Evolutionary conservation across 225 moss, liverwort and hornwort species (phyloP).

Genomic region (Asterella californica): DNA sequence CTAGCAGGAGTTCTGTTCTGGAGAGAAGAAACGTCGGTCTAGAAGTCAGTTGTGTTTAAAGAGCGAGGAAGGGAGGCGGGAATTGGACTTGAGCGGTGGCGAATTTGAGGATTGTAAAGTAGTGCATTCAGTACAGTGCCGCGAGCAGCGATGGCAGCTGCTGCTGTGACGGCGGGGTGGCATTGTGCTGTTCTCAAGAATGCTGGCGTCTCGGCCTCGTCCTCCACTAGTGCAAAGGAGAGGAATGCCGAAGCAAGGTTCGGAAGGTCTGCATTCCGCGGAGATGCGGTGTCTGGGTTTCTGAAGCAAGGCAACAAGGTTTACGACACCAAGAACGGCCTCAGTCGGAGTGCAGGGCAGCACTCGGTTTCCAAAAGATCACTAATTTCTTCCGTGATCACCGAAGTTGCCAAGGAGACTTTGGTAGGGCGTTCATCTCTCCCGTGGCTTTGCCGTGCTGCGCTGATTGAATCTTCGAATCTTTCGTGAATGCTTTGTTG

Average conservation of each 20-base stretch:
- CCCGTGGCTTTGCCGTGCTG: not conserved
- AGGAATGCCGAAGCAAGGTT: not conserved
- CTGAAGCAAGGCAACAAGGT: conserved; percentile 23
- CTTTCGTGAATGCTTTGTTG: not conserved
- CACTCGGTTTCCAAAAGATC: not conserved
- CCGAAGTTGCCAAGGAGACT: conserved; percentile 34
- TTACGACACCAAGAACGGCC: not conserved
- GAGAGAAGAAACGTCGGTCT: not conserved
- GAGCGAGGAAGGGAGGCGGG: not conserved
- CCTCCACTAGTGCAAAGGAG: not conserved
- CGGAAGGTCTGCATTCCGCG: conserved; percentile 21
- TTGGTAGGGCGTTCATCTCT: conserved; percentile 14
- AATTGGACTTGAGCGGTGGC: not conserved
- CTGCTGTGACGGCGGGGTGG: conserved; percentile 18
- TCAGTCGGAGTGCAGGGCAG: conserved; percentile 7
- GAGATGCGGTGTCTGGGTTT: conserved; percentile 26
- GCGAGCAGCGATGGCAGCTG: conserved; percentile 18
- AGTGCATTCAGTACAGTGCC: not conserved
- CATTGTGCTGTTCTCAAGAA: conserved; percentile 7
- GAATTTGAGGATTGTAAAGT: not conserved
- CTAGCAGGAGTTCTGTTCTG: not conserved
- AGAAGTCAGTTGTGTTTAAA: not conserved
- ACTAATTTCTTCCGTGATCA: conserved; percentile 30
- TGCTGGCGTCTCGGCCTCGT: not conserved
- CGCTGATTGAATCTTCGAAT: not conserved